Evolutionary conservation across 1,284 basidiomycete genomes (phyloP), one percentile per base, ranked within the genome.

Genomic region (Apiotrichum sp.): DNA sequence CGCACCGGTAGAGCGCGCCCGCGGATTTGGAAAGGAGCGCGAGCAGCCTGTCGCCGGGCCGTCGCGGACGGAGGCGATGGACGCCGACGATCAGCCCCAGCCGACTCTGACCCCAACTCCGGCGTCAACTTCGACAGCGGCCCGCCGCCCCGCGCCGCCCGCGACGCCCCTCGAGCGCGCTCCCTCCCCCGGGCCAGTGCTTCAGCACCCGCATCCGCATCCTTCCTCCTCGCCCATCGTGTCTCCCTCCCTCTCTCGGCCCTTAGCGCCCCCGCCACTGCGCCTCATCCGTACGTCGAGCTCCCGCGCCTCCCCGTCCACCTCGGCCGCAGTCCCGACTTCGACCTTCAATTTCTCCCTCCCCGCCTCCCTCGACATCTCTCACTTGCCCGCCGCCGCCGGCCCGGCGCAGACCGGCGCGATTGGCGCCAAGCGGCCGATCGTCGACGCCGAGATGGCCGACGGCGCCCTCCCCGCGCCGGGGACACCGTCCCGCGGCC

Each of bases 331-430:
- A 29, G 34, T 53, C 13, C 52, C 53, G n/a, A 53, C 48, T 3
- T 56, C 50, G 8, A 56, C 36, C 3, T 61, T 61, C 56, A 61
- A 61, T 56, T 61, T 61, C 33, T 51, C 54, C 14, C 46, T 61
- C 33, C 60, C 60, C 1, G 33, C 58, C 3, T 38, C 48, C 5
- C 8, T 44, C 4, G 49, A 45, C 5, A 51, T 58, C 14, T 29
- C 29, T 3, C 29, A 29, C 29, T 29, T 29, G 29, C 46, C 46
- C 7, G 52, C 47, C 14, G 9, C 33, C 13, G n/a, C 33, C 9
- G 57, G 51, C 5, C 60, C 60, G 0, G 43, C 52, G 1, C 60
- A 61, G 56, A 47, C 54, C 0, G 56, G 54, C 3, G 54, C 54
- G 6, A 53, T 55, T 4, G 60, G 60, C 9, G 22, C 48, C 14